Evolutionary conservation across 1,139 yeast genomes (phyloP).

Genomic region (Zygosaccharomyces sapae): DNA sequence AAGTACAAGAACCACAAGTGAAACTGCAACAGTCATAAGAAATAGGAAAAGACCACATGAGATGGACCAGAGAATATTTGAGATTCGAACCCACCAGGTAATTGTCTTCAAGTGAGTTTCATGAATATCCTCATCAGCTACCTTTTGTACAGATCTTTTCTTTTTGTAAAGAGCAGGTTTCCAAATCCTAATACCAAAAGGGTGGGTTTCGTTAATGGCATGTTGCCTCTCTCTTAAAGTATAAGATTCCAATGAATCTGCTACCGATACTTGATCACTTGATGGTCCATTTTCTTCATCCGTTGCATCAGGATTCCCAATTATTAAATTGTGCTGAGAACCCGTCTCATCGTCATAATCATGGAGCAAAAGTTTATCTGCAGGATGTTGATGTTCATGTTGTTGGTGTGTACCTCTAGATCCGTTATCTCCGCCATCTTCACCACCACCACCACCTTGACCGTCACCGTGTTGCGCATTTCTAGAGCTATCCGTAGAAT

Average conservation of each 20-base stretch:
- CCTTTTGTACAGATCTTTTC: constrained; percentile 81
- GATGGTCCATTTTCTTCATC: constrained; percentile 36
- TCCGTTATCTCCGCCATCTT: background rate
- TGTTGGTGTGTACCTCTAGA: background rate
- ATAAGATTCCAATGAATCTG: constrained; percentile 71
- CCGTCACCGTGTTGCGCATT: background rate
- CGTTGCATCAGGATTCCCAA: constrained; percentile 14
- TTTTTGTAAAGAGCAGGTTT: constrained; percentile 95
- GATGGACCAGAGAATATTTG: constrained; percentile 73
- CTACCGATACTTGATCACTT: constrained; percentile 45
- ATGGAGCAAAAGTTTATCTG: constrained; percentile 24
- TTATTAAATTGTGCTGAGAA: constrained; percentile 18
- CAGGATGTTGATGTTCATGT: constrained; percentile 3
- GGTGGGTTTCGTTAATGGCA: constrained; percentile 94
- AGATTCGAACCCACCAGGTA: constrained; percentile 58
- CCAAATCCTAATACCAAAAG: constrained; percentile 98
- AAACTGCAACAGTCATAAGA: constrained; percentile 48
- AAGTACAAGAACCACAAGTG: constrained; percentile 43
- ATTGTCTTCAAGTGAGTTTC: constrained; percentile 52
- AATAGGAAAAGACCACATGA: constrained; percentile 66
- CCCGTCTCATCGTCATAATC: constrained; percentile 16
- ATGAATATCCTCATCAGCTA: constrained; percentile 93
- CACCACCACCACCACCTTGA: background rate
- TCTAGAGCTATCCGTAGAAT: background rate
- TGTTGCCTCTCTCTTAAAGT: constrained; percentile 89